phyloP scores from a whole-genome alignment of 495 filamentous ascomycete species.

The Letharia columbiana region DNA sequence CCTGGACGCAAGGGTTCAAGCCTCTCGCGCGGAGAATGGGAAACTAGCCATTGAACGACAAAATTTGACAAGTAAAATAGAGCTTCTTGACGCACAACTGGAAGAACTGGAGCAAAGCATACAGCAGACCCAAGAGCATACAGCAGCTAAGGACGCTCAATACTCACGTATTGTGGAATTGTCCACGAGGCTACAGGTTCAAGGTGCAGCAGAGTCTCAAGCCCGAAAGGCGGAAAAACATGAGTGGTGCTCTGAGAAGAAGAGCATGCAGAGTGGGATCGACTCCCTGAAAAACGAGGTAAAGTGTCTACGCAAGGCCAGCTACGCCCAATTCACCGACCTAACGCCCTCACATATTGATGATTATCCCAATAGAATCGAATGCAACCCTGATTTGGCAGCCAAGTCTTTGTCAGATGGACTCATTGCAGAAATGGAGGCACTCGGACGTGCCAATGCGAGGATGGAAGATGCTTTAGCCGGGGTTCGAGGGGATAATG shows the following conservation, averaged over 20 bases:
- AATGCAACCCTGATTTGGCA: neutral
- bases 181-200: constrained; percentile 19
- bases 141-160: constrained; percentile 20
- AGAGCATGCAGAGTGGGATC: constrained; percentile 8
- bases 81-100: constrained; percentile 16
- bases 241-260: constrained; percentile 17
- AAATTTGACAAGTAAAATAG: constrained; percentile 15
- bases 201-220: constrained; percentile 8
- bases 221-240: constrained; percentile 18
- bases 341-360: neutral
- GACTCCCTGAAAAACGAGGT: constrained; percentile 6
- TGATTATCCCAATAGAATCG: neutral
- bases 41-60: constrained; percentile 14
- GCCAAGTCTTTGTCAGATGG: neutral
- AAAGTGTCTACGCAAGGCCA: neutral
- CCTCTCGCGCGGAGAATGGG: constrained; percentile 12
- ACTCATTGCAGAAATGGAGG: constrained; percentile 2
- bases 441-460: constrained; percentile 4
- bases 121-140: constrained; percentile 17
- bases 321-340: neutral
- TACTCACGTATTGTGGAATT: constrained; percentile 20
- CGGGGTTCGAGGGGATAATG: constrained; percentile 10
- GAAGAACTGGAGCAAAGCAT: constrained; percentile 11
- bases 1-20: constrained; percentile 12
- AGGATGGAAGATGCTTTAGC: constrained; percentile 7